phyloP scores from a whole-genome alignment of 2,329 filamentous ascomycete species.

The Apiospora phragmitis region DNA sequence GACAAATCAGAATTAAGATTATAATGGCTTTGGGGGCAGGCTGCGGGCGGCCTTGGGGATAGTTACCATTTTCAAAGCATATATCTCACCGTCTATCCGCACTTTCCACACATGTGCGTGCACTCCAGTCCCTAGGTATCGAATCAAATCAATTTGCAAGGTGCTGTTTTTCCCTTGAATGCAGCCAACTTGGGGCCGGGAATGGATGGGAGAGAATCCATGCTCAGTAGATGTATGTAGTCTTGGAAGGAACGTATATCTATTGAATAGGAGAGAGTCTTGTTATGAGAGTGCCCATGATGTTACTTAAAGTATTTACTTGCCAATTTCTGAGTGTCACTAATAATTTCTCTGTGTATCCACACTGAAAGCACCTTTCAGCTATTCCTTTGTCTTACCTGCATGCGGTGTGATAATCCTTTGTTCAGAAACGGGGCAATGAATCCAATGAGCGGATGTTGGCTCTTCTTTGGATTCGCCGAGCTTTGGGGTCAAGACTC shows the following conservation, averaged over 20 bases:
- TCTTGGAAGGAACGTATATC: neutral
- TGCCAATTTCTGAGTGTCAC: too few relatives aligned
- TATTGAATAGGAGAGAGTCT: too few relatives aligned
- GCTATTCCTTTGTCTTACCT: neutral
- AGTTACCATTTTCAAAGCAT: conserved; percentile 16
- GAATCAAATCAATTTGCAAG: conserved; percentile 1
- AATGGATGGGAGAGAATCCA: neutral
- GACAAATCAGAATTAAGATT: neutral
- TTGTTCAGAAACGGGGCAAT: neutral
- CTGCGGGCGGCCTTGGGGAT: too few relatives aligned
- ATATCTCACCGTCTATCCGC: neutral
- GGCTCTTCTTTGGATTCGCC: neutral
- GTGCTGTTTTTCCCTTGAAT: neutral
- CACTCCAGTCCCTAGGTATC: neutral
- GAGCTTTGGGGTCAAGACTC: neutral
- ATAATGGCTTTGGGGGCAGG: neutral
- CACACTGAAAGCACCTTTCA: neutral
- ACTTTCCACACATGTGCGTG: conserved; percentile 18
- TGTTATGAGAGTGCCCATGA: neutral
- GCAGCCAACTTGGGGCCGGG: conserved; percentile 12
- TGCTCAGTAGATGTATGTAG: neutral
- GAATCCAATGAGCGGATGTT: neutral
- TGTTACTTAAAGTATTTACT: too few relatives aligned
- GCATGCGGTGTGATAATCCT: neutral
- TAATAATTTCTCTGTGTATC: too few relatives aligned